A percentile compares a stretch with the other conserved stretches of the same genome.
These are phyloP conservation scores for Rhizopus delemar DNA, from an alignment of 371 early-diverging fungal genomes.

Conservation along the genomic window DNA sequence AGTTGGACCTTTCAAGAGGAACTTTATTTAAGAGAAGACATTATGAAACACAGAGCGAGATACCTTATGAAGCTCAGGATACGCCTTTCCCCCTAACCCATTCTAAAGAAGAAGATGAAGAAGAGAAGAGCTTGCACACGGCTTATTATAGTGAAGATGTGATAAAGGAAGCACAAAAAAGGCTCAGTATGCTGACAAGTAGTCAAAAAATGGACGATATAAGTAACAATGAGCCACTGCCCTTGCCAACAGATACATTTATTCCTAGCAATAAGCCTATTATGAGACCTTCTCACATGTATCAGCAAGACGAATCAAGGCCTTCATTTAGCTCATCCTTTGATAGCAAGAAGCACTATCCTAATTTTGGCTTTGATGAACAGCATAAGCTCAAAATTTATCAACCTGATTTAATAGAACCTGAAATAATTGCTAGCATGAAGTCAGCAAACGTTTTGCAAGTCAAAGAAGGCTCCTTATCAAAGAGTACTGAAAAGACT, in stretches of 20 bases:
- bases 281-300: conserved; percentile 3
- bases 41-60: neutral
- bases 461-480: neutral
- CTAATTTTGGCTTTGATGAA: conserved; percentile 26
- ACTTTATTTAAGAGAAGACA: conserved; percentile 17
- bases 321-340: neutral
- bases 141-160: conserved; percentile 21
- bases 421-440: neutral
- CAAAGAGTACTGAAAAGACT: neutral
- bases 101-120: conserved; percentile 7
- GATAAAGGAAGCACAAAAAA: conserved; percentile 19
- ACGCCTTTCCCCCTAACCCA: neutral
- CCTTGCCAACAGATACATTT: neutral
- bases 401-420: conserved; percentile 9
- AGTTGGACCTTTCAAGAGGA: conserved; percentile 31
- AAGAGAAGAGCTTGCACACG: neutral
- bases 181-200: conserved; percentile 6
- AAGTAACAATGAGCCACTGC: neutral
- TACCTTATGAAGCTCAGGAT: neutral
- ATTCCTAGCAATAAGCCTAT: neutral
- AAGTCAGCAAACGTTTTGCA: neutral
- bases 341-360: conserved; percentile 7
- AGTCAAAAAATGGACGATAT: neutral
- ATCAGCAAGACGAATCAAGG: conserved; percentile 1
- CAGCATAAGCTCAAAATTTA: conserved; percentile 16